These are phyloP conservation scores for Heliamphora pulchella DNA, from an alignment of 179 eudicot genomes.

Conservation along the genomic window DNA sequence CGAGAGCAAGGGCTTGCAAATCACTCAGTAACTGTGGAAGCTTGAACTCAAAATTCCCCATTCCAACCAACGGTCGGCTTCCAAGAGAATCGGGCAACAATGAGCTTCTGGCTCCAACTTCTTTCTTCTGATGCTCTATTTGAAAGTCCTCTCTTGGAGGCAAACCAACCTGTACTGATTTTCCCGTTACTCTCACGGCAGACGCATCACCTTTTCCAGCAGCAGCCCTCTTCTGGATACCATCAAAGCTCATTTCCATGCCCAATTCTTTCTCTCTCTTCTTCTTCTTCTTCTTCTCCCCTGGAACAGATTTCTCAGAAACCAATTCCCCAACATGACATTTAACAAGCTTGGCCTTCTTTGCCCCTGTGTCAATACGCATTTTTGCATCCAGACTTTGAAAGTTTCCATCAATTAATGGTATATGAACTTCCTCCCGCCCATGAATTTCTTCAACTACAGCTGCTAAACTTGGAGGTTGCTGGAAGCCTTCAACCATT, in stretches of 20 bases:
- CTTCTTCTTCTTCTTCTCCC: conserved; percentile 33
- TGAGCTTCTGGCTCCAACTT: conserved; percentile 11
- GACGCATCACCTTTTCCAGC: conserved; percentile 17
- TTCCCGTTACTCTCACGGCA: neutral
- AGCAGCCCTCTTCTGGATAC: conserved; percentile 19
- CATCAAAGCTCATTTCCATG: conserved; percentile 21
- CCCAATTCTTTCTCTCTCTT: conserved; percentile 28
- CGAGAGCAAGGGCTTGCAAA: conserved; percentile 57
- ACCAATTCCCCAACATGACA: conserved; percentile 36
- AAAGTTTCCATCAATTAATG: neutral
- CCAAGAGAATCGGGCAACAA: conserved; percentile 13
- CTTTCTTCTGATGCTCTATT: conserved; percentile 19
- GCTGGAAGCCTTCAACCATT: conserved; percentile 1
- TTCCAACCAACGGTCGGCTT: conserved; percentile 10
- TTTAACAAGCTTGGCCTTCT: conserved; percentile 49
- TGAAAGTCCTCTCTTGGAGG: conserved; percentile 20
- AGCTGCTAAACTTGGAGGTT: neutral
- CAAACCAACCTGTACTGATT: conserved; percentile 6
- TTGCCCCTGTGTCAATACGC: conserved; percentile 11
- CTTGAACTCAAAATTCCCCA: conserved; percentile 23
- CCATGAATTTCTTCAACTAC: conserved; percentile 10
- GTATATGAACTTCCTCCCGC: conserved; percentile 5
- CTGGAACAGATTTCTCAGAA: conserved; percentile 27
- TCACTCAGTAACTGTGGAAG: conserved; percentile 48
- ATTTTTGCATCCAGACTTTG: conserved; percentile 4